Evolutionary conservation across 2,329 filamentous ascomycete species (phyloP), one percentile per base, ranked within the genome.

Genomic region (Monilinia vaccinii-corymbosi): DNA sequence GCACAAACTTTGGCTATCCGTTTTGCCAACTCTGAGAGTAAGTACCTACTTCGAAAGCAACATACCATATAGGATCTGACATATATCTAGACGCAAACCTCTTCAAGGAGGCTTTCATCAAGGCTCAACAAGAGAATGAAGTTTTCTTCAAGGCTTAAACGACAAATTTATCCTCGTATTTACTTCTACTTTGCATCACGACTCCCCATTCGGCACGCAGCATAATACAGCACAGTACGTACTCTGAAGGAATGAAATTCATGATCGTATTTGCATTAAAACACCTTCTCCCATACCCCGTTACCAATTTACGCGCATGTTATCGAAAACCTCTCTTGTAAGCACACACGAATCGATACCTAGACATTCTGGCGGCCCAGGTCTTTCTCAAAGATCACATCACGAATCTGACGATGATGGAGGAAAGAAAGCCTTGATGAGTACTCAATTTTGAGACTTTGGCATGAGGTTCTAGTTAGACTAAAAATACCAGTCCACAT

Each of bases 21-120:
- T 69, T 97, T 99, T 72, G 93, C 88, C 78, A 99, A 97, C 82
- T 87, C 89, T 68, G 94, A 99, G 74, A 97, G 91, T 96, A 82
- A 74, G 88, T 82, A 59, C 45, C 23, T 31, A 10, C 11, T 47
- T 18, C 8, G 21, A 21, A 53, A 28, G 1, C 34, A 34, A 28
- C 23, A 21, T 44, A 18, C 2, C 5, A 25, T 55, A 50, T 32
- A 52, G 25, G 31, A 56, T 42, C 64, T 66, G 67, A 75, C 66
- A 65, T 44, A 40, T 44, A 56, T 56, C 4, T 62, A 96, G 91
- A 97, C 73, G 94, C 94, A 80, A 96, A 97, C 76, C 80, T 85
- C 63, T 97, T 99, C 85, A 97, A 97, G 83, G 93, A 97, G 67
- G 87, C 91, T 60, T 97, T 97, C 80, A 85, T 96, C 79, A 91